Base-by-base conservation (phyloP, 2,329 filamentous ascomycete genomes). In the Cladophialophora yegresii region DNA sequence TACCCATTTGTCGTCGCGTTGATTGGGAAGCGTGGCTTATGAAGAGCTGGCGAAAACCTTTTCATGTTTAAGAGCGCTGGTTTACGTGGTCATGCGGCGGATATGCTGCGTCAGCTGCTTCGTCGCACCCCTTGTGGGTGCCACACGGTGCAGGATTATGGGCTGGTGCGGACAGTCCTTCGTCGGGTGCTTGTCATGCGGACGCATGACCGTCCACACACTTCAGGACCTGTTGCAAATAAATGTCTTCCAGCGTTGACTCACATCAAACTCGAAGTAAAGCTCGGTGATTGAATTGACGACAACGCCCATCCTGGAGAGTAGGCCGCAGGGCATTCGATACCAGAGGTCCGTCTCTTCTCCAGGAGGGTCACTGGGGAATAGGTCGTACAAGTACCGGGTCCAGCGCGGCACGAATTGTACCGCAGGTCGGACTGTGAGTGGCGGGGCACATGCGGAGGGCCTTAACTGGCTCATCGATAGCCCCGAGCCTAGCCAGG, bases 1-100 rank as follows among this genome's bases (percentile, higher is more conserved):
- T 59, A 59, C 57, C 57, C 55, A 49, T 58, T 8, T 58, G 45
- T 50, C 55, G 43, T 58, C 49, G 57, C 47, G 53, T 50, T 30
- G 32, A 40, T 59, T 53, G 47, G 32, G 47, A 22, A 43, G 22
- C 32, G 13, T 28, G 28, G 49, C 30, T 12, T 32, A 43, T 1
- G 45, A 20, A 36, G 20, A 30, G 45, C 9, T 23, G 23, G 28
- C 22, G 22, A 16, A 26, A 45, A 36, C n/a, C 36, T 43, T 51
- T 32, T 45, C 36, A 3, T 49, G 47, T 32, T 51, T 36, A 20
- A 43, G 22, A 40, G 57, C 47, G 50, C 57, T 54, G 1, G 51
- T 4, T 51, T 36, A 32, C 32, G 47, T 53, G 26, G 30, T 36
- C 2, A 43, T 54, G 51, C 51, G 51, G 10, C 26, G 47, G 22